A percentile compares a stretch with the other conserved stretches of the same genome.
phyloP scores from a whole-genome alignment of 805 yeast genomes.

The Martiniozyma abietophila region DNA sequence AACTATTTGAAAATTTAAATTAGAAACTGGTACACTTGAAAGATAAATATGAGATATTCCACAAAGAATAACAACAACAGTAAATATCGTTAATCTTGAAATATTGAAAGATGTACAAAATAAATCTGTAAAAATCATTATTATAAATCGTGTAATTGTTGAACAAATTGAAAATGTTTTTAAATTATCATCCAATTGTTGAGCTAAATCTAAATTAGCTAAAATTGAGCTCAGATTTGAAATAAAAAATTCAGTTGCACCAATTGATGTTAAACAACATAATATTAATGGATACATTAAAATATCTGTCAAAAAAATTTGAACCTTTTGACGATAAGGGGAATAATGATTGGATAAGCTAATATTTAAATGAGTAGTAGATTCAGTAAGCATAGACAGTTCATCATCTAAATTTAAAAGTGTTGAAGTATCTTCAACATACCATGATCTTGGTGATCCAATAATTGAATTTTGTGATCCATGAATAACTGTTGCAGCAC shows the following conservation, averaged over 20 bases:
- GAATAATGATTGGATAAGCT: slow-evolving; percentile 10
- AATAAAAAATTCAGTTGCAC: slow-evolving; percentile 81
- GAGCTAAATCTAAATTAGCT: slow-evolving; percentile 13
- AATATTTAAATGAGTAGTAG: too few relatives aligned
- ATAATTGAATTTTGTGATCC: slow-evolving; percentile 18
- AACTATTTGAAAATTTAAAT: slow-evolving; percentile 17
- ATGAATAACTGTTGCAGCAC: slow-evolving; percentile 25
- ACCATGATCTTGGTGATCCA: slow-evolving; percentile 25
- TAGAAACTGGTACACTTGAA: slow-evolving; percentile 18
- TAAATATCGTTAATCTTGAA: slow-evolving; percentile 23
- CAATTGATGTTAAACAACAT: slow-evolving; percentile 60
- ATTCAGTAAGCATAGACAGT: slow-evolving; percentile 17
- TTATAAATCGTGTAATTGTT: slow-evolving; percentile 54
- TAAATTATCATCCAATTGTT: slow-evolving; percentile 17
- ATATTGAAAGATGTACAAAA: slow-evolving; percentile 26
- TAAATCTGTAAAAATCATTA: slow-evolving; percentile 65
- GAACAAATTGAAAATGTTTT: slow-evolving; percentile 46
- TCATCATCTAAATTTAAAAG: slow-evolving; percentile 21
- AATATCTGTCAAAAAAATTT: slow-evolving; percentile 36
- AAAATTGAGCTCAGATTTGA: slow-evolving; percentile 61
- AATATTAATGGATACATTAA: slow-evolving; percentile 57
- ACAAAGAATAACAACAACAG: slow-evolving; percentile 19
- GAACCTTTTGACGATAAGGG: slow-evolving; percentile 12
- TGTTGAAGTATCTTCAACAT: slow-evolving; percentile 20
- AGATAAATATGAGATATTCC: slow-evolving; percentile 24